A percentile compares a stretch with the other conserved stretches of the same genome.
phyloP scores from a whole-genome alignment of 176 grass and related monocot genomes.

The Cenchrus fungigraminus region DNA sequence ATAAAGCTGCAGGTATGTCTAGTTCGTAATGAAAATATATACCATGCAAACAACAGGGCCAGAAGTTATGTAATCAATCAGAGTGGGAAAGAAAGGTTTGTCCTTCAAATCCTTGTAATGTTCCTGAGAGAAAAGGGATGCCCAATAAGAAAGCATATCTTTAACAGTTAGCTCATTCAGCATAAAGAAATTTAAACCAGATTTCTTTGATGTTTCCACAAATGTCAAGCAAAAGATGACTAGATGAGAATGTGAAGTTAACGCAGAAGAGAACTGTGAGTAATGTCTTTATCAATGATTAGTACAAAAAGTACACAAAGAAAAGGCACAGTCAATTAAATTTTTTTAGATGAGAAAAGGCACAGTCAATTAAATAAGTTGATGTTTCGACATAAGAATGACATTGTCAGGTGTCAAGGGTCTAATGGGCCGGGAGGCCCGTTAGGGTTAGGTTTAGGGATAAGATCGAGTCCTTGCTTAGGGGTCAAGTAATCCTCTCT shows the following conservation, averaged over 20 bases:
- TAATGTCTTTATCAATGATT: neutral
- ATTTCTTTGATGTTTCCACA: neutral
- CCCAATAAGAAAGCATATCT: neutral
- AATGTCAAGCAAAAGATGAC: constrained; percentile 2
- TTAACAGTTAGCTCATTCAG: neutral
- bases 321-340: neutral
- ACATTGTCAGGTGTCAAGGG: neutral
- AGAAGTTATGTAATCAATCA: constrained; percentile 91
- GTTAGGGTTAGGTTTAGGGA: too few relatives aligned
- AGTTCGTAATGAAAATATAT: constrained; percentile 33
- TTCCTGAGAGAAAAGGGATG: constrained; percentile 60
- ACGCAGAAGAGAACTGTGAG: neutral
- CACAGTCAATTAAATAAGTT: neutral
- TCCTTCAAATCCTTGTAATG: constrained; percentile 96
- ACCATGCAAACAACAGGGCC: constrained; percentile 99
- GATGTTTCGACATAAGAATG: neutral
- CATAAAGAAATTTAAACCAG: neutral
- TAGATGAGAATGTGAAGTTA: neutral
- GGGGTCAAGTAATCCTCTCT: too few relatives aligned
- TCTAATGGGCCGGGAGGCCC: too few relatives aligned
- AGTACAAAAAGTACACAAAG: neutral
- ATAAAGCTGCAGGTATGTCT: constrained; percentile 13
- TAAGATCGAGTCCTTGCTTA: too few relatives aligned
- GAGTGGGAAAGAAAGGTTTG: constrained; percentile 76
- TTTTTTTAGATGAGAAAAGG: neutral